Evolutionary conservation across 805 yeast genomes (phyloP), one percentile per base, ranked within the genome.

Genomic region (Blastobotrys parvus): DNA sequence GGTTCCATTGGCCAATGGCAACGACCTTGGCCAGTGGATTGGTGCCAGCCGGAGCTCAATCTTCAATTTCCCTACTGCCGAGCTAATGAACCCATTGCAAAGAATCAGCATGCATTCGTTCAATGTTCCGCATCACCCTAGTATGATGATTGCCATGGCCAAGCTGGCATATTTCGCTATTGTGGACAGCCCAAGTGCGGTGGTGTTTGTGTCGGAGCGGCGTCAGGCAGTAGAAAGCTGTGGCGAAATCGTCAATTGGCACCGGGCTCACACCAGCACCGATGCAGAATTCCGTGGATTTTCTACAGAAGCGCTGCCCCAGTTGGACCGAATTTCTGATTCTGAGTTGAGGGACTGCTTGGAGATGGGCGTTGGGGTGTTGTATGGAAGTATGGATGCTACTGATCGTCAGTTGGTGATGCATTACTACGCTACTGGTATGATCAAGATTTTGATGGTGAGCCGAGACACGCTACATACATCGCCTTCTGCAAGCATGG

Each of bases 1-100:
- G 0, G 69, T 77, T 0, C 77, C 94, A 1, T 59, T 90, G 32
- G 77, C 92, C 0, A 83, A 80, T 55, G 84, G 82, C 2, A 70
- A 76, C 41, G 95, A 86, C 50, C 62, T 89, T 45, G 90, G 84
- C 1, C 85, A 81, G 42, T 92, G 97, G 96, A 61, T 92, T 22
- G 94, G 92, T 2, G 80, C 82, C 20, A 52, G 71, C 1, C 80
- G 77, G 53, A 50, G 53, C 16, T 69, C 77, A 39, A 69, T 80
- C 4, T 86, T 70, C 65, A 88, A 87, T 54, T 88, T 82, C 57
- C 71, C 77, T 15, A 79, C 94, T 0, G 65, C 65, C 39, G 80
- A 78, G 35, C 67, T 90, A 44, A 64, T 67, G 6, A 57, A 64
- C 35, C 77, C 83, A 3, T 52, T 86, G 11, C 75, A 72, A 43